Percentiles rank a stretch among this genome's conserved stretches.
Conservation (phyloP, 2,329 filamentous ascomycete genomes). For the Thelonectria olida region DNA sequence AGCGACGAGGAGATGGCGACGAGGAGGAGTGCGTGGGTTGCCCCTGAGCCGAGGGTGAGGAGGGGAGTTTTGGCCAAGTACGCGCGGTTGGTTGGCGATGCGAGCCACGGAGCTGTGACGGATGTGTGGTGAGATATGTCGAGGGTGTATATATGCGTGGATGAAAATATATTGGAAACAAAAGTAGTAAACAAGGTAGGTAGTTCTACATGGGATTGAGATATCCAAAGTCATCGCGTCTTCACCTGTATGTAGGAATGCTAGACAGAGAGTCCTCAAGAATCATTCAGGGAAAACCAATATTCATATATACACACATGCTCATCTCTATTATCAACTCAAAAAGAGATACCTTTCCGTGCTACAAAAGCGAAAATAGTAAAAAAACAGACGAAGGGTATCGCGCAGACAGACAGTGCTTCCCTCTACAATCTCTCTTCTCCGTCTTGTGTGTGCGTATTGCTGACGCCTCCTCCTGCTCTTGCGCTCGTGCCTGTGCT, state of each 20-base stretch:
- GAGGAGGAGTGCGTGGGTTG: slow-evolving; percentile 73
- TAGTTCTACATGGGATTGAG: no score
- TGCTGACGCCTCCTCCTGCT: slow-evolving; percentile 19
- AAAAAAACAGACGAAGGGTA: slow-evolving; percentile 41
- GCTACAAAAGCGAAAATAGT: slow-evolving; percentile 25
- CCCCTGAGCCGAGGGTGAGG: slow-evolving; percentile 76
- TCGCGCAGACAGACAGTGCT: slow-evolving; percentile 37
- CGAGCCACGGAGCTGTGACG: slow-evolving; percentile 89
- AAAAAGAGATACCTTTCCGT: slow-evolving; percentile 24
- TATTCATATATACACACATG: slow-evolving; percentile 25
- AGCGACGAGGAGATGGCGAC: slow-evolving; percentile 74
- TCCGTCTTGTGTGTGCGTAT: slow-evolving; percentile 20
- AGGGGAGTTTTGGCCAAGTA: slow-evolving; percentile 92
- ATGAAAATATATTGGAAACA: background rate
- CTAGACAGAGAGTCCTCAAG: no score
- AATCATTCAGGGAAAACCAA: no score
- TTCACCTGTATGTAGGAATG: no score
- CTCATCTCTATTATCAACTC: slow-evolving; percentile 34
- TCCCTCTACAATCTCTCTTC: slow-evolving; percentile 25
- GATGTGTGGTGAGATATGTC: slow-evolving; percentile 65
- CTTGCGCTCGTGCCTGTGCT: slow-evolving; percentile 13
- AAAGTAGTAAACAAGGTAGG: no score
- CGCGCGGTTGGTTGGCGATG: slow-evolving; percentile 86
- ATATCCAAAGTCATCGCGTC: background rate
- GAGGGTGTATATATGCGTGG: background rate